A percentile compares a stretch with the other conserved stretches of the same genome.
Conservation (phyloP, 202 grass and related monocot genomes). For the Schoenoplectus triqueter region DNA sequence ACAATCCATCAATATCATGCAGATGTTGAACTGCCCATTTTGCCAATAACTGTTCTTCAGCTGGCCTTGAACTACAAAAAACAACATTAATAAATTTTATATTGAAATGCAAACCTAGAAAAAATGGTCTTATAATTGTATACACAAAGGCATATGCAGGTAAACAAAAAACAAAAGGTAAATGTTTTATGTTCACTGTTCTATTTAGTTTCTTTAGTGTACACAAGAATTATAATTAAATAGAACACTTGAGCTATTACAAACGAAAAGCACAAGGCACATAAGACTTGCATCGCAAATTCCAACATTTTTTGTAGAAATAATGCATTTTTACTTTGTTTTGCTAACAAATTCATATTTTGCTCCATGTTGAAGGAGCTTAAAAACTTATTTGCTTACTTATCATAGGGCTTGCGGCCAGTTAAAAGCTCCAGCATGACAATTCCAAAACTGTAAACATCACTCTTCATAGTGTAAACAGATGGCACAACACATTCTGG, state of each 20-base stretch:
- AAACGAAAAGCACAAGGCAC: neutral
- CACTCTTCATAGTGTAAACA: constrained; percentile 73
- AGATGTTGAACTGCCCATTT: constrained; percentile 71
- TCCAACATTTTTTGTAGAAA: neutral
- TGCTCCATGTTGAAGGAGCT: neutral
- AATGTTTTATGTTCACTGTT: neutral
- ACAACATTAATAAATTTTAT: constrained; percentile 5
- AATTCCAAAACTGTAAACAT: constrained; percentile 84
- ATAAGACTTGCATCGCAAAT: neutral
- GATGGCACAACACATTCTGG: constrained; percentile 73
- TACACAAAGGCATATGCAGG: constrained; percentile 16
- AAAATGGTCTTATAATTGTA: neutral
- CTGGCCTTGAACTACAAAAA: constrained; percentile 63
- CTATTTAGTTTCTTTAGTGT: constrained; percentile 15
- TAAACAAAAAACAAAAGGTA: neutral
- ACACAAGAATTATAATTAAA: neutral
- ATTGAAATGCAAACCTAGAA: constrained; percentile 5
- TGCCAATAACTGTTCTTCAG: constrained; percentile 64
- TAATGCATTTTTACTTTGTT: neutral
- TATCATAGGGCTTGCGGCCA: constrained; percentile 72
- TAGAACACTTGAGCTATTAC: neutral
- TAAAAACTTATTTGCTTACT: constrained; percentile 40
- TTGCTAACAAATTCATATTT: constrained; percentile 33
- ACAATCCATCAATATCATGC: constrained; percentile 65
- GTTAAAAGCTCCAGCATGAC: constrained; percentile 94